Evolutionary conservation across 2,329 filamentous ascomycete genomes (phyloP), one percentile per base, ranked within the genome.

Genomic region (Xylaria sp.): DNA sequence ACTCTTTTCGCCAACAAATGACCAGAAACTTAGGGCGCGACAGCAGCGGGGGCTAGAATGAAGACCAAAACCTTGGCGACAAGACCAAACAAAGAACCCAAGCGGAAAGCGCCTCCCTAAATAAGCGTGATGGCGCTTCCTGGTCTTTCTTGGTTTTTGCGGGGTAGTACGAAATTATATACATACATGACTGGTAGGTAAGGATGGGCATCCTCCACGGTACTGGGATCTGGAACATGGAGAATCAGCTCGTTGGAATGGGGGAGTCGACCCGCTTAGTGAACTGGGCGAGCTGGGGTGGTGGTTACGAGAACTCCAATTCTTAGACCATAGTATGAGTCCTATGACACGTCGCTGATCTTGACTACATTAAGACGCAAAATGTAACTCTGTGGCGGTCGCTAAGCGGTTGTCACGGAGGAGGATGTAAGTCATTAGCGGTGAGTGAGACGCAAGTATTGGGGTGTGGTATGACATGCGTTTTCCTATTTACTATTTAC

Each of bases 61-160:
- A 46, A 15, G 20, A 28, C 10, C n/a, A 28, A 44, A 39, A 66
- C 5, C 57, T 56, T 66, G 41, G 64, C 41, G 41, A 46, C 64
- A 12, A 37, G 10, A 10, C 28, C 12, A 25, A 15, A 41, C n/a
- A 25, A 32, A 15, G 41, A 46, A 18, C 10, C 10, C 20, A 57
- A 57, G 52, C 10, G 20, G 39, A 56, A 25, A 23, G 41, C 12
- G 20, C 18, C 34, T 10, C 34, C 12, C 55, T 52, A 65, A 59
- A 48, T 58, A 65, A 52, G 55, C 23, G 44, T 15, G n/a, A 32
- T 46, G 25, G 37, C 8, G 12, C 4, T 46, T n/a, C 18, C 20
- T 37, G 34, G 34, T 37, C 18, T 46, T 18, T 54, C 46, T 54
- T 66, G 63, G 63, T 15, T 48, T 66, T 66, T 66, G 63, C 63